Percentiles rank a stretch among this genome's conserved stretches.
phyloP scores from a whole-genome alignment of 805 yeast species.

The Saturnispora bothae region DNA sequence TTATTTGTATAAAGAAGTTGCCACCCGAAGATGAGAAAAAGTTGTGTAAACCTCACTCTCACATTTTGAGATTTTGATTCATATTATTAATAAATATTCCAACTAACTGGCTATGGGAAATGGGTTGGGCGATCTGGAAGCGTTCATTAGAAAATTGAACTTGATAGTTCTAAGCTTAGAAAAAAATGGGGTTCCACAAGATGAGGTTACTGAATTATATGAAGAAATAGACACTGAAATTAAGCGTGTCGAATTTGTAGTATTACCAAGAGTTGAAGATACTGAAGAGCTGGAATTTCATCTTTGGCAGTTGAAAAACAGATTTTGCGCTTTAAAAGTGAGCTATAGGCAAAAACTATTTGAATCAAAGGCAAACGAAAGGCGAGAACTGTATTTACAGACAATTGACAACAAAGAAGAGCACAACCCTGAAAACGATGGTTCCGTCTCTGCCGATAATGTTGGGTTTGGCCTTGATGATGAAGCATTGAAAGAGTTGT shows the following conservation, averaged over 20 bases:
- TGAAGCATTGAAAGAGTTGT: conserved; percentile 18
- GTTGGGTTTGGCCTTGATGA: conserved; percentile 12
- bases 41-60: too few species aligned
- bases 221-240: conserved; percentile 14
- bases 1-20: background rate
- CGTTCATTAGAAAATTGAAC: background rate
- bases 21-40: conserved; percentile 7
- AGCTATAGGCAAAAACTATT: conserved; percentile 22
- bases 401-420: conserved; percentile 6
- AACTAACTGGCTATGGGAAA: background rate
- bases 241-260: conserved; percentile 9
- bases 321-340: conserved; percentile 19
- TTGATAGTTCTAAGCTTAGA: background rate
- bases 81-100: too few species aligned
- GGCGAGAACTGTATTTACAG: conserved; percentile 7
- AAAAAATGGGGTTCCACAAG: conserved; percentile 1
- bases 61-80: background rate
- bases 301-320: conserved; percentile 15
- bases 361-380: conserved; percentile 17
- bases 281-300: conserved; percentile 10
- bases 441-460: background rate
- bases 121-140: background rate
- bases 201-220: conserved; percentile 15
- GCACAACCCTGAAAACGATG: background rate
- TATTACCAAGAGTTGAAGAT: conserved; percentile 8